A percentile compares a stretch with the other conserved stretches of the same genome.
Evolutionary conservation across 2,329 filamentous ascomycete genomes (phyloP).

Genomic region (Neobulgaria alba): DNA sequence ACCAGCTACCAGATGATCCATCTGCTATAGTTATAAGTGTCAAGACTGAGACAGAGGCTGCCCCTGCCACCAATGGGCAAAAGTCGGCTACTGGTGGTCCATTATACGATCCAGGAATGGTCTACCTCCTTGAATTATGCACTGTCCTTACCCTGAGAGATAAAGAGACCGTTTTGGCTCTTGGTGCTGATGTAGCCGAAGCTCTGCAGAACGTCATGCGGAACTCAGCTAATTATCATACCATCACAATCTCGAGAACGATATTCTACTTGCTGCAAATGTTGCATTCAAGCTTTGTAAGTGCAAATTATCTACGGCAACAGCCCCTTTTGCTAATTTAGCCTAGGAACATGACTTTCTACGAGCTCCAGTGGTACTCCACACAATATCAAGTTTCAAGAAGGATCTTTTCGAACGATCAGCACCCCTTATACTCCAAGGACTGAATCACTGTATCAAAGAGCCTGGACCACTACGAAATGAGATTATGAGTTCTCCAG

Average conservation of each 20-base stretch:
- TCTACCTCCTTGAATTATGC: conserved; percentile 86
- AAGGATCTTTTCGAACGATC: conserved; percentile 69
- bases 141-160: conserved; percentile 75
- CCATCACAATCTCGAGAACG: conserved; percentile 73
- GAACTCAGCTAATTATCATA: conserved; percentile 70
- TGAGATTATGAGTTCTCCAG: conserved; percentile 91
- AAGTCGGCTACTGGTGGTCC: conserved; percentile 47
- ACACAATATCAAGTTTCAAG: conserved; percentile 82
- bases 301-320: too few relatives aligned
- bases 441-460: conserved; percentile 71
- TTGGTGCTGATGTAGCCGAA: conserved; percentile 75
- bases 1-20: conserved; percentile 79
- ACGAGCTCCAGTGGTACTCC: conserved; percentile 82
- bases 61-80: conserved; percentile 51
- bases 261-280: conserved; percentile 81
- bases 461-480: conserved; percentile 71
- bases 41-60: conserved; percentile 70
- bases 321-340: background rate
- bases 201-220: conserved; percentile 74
- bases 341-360: conserved; percentile 78
- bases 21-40: conserved; percentile 77
- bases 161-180: conserved; percentile 56
- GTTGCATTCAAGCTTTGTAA: conserved; percentile 75
- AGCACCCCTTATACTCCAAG: conserved; percentile 67
- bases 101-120: conserved; percentile 74